Evolutionary conservation across 2,329 filamentous ascomycete species (phyloP).

Genomic region (Sporothrix inflata): DNA sequence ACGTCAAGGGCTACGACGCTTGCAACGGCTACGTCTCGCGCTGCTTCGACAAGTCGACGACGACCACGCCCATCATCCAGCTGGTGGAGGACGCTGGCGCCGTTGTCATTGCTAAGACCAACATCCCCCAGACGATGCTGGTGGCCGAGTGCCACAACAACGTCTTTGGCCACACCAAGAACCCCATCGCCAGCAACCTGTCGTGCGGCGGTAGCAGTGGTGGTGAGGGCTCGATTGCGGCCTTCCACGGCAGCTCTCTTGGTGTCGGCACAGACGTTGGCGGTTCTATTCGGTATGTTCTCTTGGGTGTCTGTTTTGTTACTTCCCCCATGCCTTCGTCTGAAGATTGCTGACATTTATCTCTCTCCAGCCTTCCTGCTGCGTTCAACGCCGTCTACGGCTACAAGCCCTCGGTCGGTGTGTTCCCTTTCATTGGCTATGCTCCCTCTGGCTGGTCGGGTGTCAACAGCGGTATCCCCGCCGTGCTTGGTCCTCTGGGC

Average conservation of each 20-base stretch:
- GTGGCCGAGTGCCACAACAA: slow-evolving; percentile 44
- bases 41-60: slow-evolving; percentile 31
- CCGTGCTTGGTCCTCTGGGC: slow-evolving; percentile 30
- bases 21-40: slow-evolving; percentile 30
- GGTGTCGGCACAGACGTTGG: slow-evolving; percentile 51
- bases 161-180: slow-evolving; percentile 43
- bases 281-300: slow-evolving; percentile 24
- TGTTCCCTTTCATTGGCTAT: slow-evolving; percentile 34
- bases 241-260: slow-evolving; percentile 45
- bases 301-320: slow-evolving; percentile 20
- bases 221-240: slow-evolving; percentile 44
- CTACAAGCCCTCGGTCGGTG: slow-evolving; percentile 38
- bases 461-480: slow-evolving; percentile 32
- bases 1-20: slow-evolving; percentile 29
- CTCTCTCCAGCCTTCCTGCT: slow-evolving; percentile 36
- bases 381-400: slow-evolving; percentile 42
- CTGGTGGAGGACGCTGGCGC: slow-evolving; percentile 39
- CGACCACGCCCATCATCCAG: slow-evolving; percentile 34
- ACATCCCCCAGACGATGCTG: slow-evolving; percentile 39
- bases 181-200: slow-evolving; percentile 43
- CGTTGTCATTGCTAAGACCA: slow-evolving; percentile 39
- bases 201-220: slow-evolving; percentile 45
- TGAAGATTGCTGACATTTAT: too few species aligned
- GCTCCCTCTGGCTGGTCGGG: slow-evolving; percentile 30
- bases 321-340: too few species aligned